Conservation (phyloP, 441 rosid genomes). For the Jatropha multifida region DNA sequence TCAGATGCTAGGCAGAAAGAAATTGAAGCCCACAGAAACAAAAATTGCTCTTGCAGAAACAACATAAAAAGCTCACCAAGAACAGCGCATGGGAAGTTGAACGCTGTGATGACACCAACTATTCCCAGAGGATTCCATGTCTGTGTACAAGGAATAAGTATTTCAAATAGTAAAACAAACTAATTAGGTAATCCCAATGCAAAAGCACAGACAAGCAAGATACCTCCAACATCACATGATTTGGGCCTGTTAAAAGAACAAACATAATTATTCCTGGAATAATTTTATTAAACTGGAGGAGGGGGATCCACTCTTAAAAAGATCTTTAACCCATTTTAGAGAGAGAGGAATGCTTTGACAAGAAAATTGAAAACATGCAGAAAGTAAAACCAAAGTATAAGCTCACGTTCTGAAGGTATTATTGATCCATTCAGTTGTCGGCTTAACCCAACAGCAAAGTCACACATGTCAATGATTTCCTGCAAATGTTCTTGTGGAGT, state of each 20-base stretch:
- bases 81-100: conserved; percentile 96
- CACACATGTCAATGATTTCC: conserved; percentile 99
- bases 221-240: conserved; percentile 97
- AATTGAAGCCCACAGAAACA: background rate
- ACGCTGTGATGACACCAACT: conserved; percentile 96
- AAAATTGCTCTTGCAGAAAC: conserved; percentile 7
- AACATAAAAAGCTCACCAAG: conserved; percentile 61
- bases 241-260: conserved; percentile 66
- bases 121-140: conserved; percentile 98
- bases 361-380: conserved; percentile 14
- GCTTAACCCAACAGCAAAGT: conserved; percentile 93
- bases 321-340: background rate
- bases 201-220: conserved; percentile 19
- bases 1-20: background rate
- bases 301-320: background rate
- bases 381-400: conserved; percentile 9
- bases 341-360: conserved; percentile 4
- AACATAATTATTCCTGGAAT: conserved; percentile 18
- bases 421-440: conserved; percentile 92
- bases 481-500: conserved; percentile 34
- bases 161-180: conserved; percentile 11
- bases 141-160: conserved; percentile 39
- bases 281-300: background rate
- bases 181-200: conserved; percentile 7
- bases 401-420: conserved; percentile 97